These are phyloP conservation scores for Phaffia australis DNA, from an alignment of 768 basidiomycete genomes.

Conservation along the genomic window DNA sequence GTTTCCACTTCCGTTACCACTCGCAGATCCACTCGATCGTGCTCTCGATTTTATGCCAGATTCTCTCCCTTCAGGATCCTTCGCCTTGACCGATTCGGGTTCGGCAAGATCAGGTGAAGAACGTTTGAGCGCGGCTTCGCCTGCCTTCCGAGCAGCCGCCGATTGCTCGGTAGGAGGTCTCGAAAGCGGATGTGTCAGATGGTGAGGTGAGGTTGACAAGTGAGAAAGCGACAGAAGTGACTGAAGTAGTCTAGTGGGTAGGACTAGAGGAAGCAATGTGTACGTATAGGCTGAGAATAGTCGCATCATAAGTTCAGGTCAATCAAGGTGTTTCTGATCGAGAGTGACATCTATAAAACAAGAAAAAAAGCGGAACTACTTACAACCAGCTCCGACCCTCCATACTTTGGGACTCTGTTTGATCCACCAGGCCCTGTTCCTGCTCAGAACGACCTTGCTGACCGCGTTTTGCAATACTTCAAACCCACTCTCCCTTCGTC, in stretches of 20 bases:
- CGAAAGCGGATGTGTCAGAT: too few species aligned
- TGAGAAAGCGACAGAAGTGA: too few species aligned
- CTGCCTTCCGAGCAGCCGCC: too few species aligned
- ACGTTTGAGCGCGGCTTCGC: too few species aligned
- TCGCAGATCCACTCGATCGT: too few species aligned
- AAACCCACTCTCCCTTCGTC: conserved; percentile 11
- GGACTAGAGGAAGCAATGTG: conserved; percentile 5
- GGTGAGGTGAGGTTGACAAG: too few species aligned
- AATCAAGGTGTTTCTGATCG: background rate
- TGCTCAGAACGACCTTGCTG: background rate
- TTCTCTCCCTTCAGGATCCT: too few species aligned
- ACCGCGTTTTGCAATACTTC: conserved; percentile 17
- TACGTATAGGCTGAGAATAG: conserved; percentile 21
- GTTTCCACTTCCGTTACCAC: too few species aligned
- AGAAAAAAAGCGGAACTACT: background rate
- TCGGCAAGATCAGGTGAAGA: too few species aligned
- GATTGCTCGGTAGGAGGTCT: too few species aligned
- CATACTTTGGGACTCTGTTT: background rate
- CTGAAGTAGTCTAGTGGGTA: background rate
- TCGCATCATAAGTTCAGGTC: background rate
- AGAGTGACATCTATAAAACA: background rate
- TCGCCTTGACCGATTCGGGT: too few species aligned
- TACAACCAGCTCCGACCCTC: conserved; percentile 18
- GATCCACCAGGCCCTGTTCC: background rate
- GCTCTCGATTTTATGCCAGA: too few species aligned